Base-by-base conservation (phyloP, 257 asterid species). In the Lycium ferocissimum region DNA sequence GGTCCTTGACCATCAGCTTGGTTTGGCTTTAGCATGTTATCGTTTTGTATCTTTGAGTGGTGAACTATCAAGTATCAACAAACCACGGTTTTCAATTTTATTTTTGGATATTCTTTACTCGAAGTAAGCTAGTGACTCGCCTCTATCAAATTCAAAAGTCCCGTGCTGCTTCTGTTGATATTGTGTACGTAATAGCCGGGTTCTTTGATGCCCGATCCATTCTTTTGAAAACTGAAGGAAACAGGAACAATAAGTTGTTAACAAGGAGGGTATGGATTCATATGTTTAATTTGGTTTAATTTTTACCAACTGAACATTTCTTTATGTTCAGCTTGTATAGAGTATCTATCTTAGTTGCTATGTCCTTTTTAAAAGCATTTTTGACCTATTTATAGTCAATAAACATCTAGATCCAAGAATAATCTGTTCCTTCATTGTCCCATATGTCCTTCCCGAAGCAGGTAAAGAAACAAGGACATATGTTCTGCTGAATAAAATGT, bases 241-340 rank as follows among this genome's bases (percentile, higher is more conserved):
- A 73, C 40, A 47, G 61, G 43, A 20, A 73, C 3, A 13, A 3
- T 3, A 45, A 73, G 38, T 75, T 75, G 81, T 47, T 49, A 35
- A 49, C 62, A 26, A 22, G 63, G 81, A 75, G 81, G 63, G 14
- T 22, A 22, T 49, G 45, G 81, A 51, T 51, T 22, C 8, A 75
- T 75, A 4, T 75, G 8, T 20, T 13, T 76, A 22, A 22, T 75
- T 75, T 75, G 38, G 22, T 22, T 47, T 75, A 75, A 13, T 22
- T 75, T 20, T 49, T 76, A 49, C 63, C 22, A 51, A 76, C 62
- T 75, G 45, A 75, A 75, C 62, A 5, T 51, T 76, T 22, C 62
- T 76, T 53, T 7, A 33, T 53, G 26, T 26, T 51, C 82, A 78
- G 82, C 49, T 78, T 2, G 22, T 78, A 26, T 33, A 26, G 49